A percentile compares a stretch with the other conserved stretches of the same genome.
These are phyloP conservation scores for Crithidia bombi DNA, from an alignment of 208 protist species.

Conservation along the genomic window DNA sequence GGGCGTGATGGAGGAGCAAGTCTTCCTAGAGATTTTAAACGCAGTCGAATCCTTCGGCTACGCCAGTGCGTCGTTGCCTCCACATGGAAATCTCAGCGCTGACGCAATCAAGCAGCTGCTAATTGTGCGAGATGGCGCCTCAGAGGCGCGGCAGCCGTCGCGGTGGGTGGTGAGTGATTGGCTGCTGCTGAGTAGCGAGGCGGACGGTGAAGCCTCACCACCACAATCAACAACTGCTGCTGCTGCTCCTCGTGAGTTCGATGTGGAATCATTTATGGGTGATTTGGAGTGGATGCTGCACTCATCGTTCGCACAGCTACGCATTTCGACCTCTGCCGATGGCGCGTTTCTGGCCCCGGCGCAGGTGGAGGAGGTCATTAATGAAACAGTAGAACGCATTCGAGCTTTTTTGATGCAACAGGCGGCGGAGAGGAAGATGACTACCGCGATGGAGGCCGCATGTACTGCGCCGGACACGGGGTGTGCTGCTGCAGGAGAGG, in stretches of 20 bases:
- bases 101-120: conserved; percentile 73
- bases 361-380: conserved; percentile 70
- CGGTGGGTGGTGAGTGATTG: conserved; percentile 89
- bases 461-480: not conserved
- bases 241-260: conserved; percentile 9
- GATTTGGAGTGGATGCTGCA: conserved; percentile 85
- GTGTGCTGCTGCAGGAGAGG: not conserved
- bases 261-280: conserved; percentile 38
- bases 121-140: conserved; percentile 64
- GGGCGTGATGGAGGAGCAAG: conserved; percentile 68
- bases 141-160: conserved; percentile 55
- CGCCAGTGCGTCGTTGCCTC: conserved; percentile 47
- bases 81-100: conserved; percentile 76
- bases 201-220: no score
- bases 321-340: conserved; percentile 48
- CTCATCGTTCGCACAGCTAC: conserved; percentile 77
- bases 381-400: conserved; percentile 69
- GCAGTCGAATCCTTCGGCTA: conserved; percentile 69
- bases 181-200: conserved; percentile 52
- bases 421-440: not conserved
- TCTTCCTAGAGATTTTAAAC: conserved; percentile 70
- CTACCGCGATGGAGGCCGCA: not conserved
- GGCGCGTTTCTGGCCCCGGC: conserved; percentile 44
- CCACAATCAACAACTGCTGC: conserved; percentile 9
- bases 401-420: conserved; percentile 34